A percentile compares a stretch with the other conserved stretches of the same genome.
These are phyloP conservation scores for Pleurotus pulmonarius DNA, from an alignment of 768 basidiomycete genomes.

Conservation along the genomic window DNA sequence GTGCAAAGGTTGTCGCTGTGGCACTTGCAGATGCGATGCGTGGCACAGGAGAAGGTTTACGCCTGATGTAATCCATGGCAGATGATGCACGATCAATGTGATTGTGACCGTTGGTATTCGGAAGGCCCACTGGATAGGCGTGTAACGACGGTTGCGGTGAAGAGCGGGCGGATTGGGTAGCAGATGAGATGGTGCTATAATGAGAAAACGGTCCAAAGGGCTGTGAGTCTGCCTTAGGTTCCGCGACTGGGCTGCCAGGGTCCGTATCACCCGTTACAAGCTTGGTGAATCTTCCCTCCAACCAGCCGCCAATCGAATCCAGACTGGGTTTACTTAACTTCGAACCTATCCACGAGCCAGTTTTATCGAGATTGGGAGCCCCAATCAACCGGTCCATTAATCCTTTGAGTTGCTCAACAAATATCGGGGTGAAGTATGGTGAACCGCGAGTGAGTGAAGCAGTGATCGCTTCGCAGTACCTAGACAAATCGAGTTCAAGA, in stretches of 20 bases:
- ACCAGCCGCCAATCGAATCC: conserved; percentile 87
- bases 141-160: conserved; percentile 79
- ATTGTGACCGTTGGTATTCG: conserved; percentile 39
- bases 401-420: conserved; percentile 73
- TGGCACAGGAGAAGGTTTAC: conserved; percentile 50
- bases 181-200: conserved; percentile 88
- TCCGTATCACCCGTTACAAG: conserved; percentile 93
- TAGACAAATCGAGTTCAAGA: conserved; percentile 22
- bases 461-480: conserved; percentile 92
- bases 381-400: conserved; percentile 77
- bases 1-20: conserved; percentile 47
- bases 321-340: conserved; percentile 89
- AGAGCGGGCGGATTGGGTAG: conserved; percentile 67
- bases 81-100: conserved; percentile 73
- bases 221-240: conserved; percentile 35
- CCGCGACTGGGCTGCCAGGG: conserved; percentile 34
- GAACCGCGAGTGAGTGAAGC: conserved; percentile 59
- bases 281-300: conserved; percentile 89
- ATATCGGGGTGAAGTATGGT: conserved; percentile 59
- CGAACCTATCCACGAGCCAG: conserved; percentile 80
- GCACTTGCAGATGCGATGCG: conserved; percentile 52
- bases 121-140: conserved; percentile 34
- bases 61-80: conserved; percentile 69
- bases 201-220: conserved; percentile 85
- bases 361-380: conserved; percentile 69